phyloP scores from a whole-genome alignment of 2,329 filamentous ascomycete genomes.

The Penicillium sp. region DNA sequence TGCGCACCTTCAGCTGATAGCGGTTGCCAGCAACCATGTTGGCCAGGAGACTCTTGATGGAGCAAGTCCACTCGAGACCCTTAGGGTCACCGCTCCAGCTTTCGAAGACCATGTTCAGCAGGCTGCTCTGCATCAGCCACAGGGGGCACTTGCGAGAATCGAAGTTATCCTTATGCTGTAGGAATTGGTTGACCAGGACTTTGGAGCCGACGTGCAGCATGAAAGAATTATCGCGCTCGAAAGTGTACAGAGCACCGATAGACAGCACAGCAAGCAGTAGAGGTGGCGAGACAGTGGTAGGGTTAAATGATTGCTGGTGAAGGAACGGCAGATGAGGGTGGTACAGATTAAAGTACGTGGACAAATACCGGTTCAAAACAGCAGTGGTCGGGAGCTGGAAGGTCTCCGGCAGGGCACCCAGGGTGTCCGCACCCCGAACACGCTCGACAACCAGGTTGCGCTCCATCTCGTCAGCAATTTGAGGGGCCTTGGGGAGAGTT shows the following conservation, averaged over 20 bases:
- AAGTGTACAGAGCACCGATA: slow-evolving; percentile 93
- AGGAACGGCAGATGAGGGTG: slow-evolving; percentile 96
- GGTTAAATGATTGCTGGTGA: slow-evolving; percentile 86
- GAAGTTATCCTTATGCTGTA: slow-evolving; percentile 98
- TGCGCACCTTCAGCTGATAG: slow-evolving; percentile 91
- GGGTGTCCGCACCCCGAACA: slow-evolving; percentile 75
- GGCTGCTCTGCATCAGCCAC: slow-evolving; percentile 96
- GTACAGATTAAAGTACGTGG: slow-evolving; percentile 95
- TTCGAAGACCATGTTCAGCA: slow-evolving; percentile 98
- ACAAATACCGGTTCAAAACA: slow-evolving; percentile 85
- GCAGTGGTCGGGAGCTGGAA: slow-evolving; percentile 81
- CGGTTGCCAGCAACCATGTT: slow-evolving; percentile 98
- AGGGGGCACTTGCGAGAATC: slow-evolving; percentile 95
- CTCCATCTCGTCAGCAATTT: slow-evolving; percentile 80
- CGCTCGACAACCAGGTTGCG: slow-evolving; percentile 81
- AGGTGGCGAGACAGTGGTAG: slow-evolving; percentile 74
- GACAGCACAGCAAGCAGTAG: slow-evolving; percentile 86
- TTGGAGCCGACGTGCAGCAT: slow-evolving; percentile 97
- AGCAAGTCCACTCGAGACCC: slow-evolving; percentile 96
- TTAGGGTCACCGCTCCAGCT: slow-evolving; percentile 99
- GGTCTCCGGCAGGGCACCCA: slow-evolving; percentile 79
- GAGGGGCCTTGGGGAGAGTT: slow-evolving; percentile 69
- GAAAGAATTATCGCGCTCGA: slow-evolving; percentile 95
- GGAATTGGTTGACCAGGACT: slow-evolving; percentile 91
- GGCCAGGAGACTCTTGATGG: slow-evolving; percentile 94